Conservation (phyloP, 306 rosid species). For the Pyrus bretschneideri region DNA sequence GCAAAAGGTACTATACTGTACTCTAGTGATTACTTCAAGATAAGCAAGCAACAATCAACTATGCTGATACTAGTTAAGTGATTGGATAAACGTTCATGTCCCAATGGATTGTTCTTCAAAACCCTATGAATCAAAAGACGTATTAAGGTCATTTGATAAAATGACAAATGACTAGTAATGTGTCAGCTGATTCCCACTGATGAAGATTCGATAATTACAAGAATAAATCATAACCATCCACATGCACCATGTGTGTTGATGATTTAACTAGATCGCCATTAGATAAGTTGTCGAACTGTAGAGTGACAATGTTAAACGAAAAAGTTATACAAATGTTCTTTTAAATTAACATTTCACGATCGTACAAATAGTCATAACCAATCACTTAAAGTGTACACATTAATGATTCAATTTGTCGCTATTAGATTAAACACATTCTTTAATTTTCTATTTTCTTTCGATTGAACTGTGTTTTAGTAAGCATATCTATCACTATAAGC, state of each 20-base stretch:
- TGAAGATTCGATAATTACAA: neutral
- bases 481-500: too few relatives aligned
- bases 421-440: neutral
- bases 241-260: neutral
- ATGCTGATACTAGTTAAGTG: neutral
- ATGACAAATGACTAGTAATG: neutral
- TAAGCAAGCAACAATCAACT: neutral
- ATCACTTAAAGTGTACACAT: neutral
- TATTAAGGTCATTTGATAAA: neutral
- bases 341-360: neutral
- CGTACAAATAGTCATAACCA: neutral
- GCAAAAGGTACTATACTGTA: neutral
- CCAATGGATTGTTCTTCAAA: neutral
- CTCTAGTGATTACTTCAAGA: slow-evolving; percentile 5
- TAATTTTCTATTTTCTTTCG: neutral
- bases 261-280: slow-evolving; percentile 13
- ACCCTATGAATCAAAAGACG: neutral
- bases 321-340: neutral
- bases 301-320: too few relatives aligned
- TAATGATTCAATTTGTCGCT: neutral
- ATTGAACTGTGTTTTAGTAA: too few relatives aligned
- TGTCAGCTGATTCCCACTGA: neutral
- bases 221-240: neutral
- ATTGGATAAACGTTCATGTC: neutral
- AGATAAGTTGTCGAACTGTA: neutral